Conservation (phyloP, 2,329 filamentous ascomycete species). For the Zalaria obscura region DNA sequence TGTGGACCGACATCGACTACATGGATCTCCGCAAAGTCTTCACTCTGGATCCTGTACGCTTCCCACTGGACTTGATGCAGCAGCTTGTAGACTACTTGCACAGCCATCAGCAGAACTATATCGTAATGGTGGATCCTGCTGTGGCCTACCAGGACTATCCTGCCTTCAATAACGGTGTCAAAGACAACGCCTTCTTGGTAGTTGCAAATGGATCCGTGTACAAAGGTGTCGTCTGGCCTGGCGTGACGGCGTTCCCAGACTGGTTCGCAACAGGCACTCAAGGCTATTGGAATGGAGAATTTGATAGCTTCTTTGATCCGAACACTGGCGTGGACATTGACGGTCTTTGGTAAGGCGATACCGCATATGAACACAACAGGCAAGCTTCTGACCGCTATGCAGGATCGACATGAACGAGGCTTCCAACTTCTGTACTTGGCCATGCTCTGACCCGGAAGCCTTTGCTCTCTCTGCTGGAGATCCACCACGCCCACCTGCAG, state of each 20-base stretch:
- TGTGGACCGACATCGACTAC: constrained; percentile 52
- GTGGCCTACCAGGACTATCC: constrained; percentile 34
- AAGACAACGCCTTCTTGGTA: constrained; percentile 41
- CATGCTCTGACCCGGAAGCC: constrained; percentile 21
- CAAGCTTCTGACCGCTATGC: constrained; percentile 13
- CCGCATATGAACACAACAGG: background rate
- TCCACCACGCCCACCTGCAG: constrained; percentile 48
- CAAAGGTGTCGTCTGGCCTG: constrained; percentile 63
- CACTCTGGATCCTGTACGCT: constrained; percentile 49
- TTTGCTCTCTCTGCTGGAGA: constrained; percentile 26
- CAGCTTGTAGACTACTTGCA: constrained; percentile 48
- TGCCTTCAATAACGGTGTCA: constrained; percentile 38
- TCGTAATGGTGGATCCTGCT: constrained; percentile 63
- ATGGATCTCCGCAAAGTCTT: constrained; percentile 41
- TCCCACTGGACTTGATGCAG: constrained; percentile 46
- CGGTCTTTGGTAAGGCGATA: constrained; percentile 44
- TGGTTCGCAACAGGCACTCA: constrained; percentile 57
- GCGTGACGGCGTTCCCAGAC: constrained; percentile 37
- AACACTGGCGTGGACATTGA: constrained; percentile 59
- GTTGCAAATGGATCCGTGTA: constrained; percentile 39
- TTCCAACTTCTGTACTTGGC: constrained; percentile 37
- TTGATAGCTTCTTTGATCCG: constrained; percentile 48
- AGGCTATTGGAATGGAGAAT: constrained; percentile 56
- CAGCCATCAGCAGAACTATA: constrained; percentile 18
- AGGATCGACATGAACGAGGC: constrained; percentile 53